phyloP scores from a whole-genome alignment of 225 moss, liverwort and hornwort species.

The Straminergon stramineum region DNA sequence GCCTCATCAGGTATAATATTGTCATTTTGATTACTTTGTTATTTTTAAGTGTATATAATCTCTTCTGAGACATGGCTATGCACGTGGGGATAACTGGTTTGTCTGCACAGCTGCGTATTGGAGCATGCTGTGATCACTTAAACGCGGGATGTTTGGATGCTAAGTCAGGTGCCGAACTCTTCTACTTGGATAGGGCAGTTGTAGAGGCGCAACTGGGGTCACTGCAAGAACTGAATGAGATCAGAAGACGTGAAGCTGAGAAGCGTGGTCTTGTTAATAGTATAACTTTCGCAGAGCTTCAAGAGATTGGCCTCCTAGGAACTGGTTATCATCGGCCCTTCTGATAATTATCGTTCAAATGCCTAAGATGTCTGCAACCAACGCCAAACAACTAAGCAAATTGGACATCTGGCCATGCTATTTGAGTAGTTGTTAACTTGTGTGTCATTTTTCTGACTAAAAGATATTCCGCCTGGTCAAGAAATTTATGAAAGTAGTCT shows the following conservation, averaged over 20 bases:
- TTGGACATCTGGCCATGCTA: neutral
- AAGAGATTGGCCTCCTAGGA: conserved; percentile 80
- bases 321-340: conserved; percentile 41
- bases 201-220: conserved; percentile 78
- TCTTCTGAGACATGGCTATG: neutral
- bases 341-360: neutral
- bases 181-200: conserved; percentile 88
- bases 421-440: neutral
- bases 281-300: conserved; percentile 74
- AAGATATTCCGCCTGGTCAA: neutral
- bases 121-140: neutral
- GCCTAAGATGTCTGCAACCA: neutral
- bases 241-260: conserved; percentile 49
- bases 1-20: conserved; percentile 6
- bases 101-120: neutral
- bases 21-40: neutral
- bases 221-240: conserved; percentile 55
- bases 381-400: neutral
- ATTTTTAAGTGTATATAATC: neutral
- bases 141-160: neutral
- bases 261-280: conserved; percentile 73
- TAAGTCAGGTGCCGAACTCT: conserved; percentile 53
- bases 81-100: neutral
- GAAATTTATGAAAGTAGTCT: neutral
- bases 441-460: neutral